Evolutionary conservation across 2,329 filamentous ascomycete species (phyloP).

Genomic region (Xylariaceae sp.): DNA sequence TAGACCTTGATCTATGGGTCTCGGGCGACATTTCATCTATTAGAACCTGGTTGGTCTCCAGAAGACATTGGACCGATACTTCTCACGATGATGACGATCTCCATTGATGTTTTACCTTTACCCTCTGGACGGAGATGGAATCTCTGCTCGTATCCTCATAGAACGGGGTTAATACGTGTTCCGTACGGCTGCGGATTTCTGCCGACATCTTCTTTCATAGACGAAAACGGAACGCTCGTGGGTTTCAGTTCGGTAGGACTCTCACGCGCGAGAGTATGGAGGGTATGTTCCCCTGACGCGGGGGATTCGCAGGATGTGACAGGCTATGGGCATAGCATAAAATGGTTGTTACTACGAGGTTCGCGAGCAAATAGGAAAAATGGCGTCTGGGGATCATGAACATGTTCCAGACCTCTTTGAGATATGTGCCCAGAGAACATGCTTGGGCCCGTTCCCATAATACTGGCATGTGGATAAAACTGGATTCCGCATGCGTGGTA

Average conservation of each 20-base stretch:
- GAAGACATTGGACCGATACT: conserved; percentile 24
- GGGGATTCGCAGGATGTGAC: conserved; percentile 25
- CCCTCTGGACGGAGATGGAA: conserved; percentile 31
- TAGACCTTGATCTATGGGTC: conserved; percentile 28
- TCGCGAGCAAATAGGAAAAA: conserved; percentile 26
- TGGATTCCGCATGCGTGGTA: conserved; percentile 30
- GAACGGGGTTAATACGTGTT: conserved; percentile 31
- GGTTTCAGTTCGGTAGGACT: conserved; percentile 45
- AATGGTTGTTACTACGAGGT: conserved; percentile 33
- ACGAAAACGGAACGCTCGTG: conserved; percentile 61
- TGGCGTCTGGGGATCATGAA: conserved; percentile 33
- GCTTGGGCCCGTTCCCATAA: conserved; percentile 30
- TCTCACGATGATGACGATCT: conserved; percentile 34
- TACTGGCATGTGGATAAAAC: conserved; percentile 30
- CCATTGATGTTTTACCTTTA: conserved; percentile 33
- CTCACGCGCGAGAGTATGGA: conserved; percentile 21
- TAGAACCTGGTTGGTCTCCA: conserved; percentile 26
- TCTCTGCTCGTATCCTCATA: conserved; percentile 31
- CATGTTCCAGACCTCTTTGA: conserved; percentile 28
- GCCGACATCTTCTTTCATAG: conserved; percentile 43
- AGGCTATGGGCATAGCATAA: conserved; percentile 34
- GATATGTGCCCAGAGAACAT: conserved; percentile 22
- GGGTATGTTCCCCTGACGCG: conserved; percentile 24
- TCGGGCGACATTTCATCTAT: conserved; percentile 29
- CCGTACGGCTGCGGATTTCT: conserved; percentile 32